Evolutionary conservation across 176 grass and related monocot species (phyloP), one percentile per base, ranked within the genome.

Genomic region (Oryza australiensis): DNA sequence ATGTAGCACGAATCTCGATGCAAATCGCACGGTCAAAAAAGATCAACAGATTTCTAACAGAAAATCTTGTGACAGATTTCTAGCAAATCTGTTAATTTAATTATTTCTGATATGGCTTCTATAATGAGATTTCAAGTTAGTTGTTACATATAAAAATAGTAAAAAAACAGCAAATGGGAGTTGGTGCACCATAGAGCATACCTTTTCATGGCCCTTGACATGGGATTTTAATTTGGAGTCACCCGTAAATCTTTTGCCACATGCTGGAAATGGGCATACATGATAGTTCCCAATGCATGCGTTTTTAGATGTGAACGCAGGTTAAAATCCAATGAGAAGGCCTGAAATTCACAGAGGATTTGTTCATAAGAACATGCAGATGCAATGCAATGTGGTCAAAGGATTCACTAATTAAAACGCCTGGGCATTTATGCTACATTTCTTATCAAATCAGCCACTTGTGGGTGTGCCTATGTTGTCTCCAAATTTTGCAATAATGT

Each of bases 241-340:
- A 27, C 94, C 89, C 83, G 87, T 98, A 79, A 88, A 98, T 76
- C 83, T 91, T 81, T 98, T 98, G n/a, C 84, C 93, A 82, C 95
- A 93, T 16, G 86, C 76, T 55, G 88, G 72, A 38, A 93, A 98
- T 27, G 92, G 90, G 70, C 95, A 98, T 51, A 95, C 26, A 87
- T 95, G 95, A 92, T 98, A 98, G 71, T 98, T 95, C 95, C 95
- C 62, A 76, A 16, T 37, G 87, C 84, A 82, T 98, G 95, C 53
- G 92, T 98, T 73, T 82, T 91, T 63, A 93, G 82, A 80, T 98
- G 95, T 1, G 95, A 85, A 53, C 88, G 87, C 30, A 98, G 64
- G 78, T 98, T 98, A 86, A 98, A 98, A 93, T 95, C 95, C 90
- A 95, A 88, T 40, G 95, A 91, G 92, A 98, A 98, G 34, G 95